phyloP scores from a whole-genome alignment of 495 filamentous ascomycete genomes.

The Penicillium maclennaniae region DNA sequence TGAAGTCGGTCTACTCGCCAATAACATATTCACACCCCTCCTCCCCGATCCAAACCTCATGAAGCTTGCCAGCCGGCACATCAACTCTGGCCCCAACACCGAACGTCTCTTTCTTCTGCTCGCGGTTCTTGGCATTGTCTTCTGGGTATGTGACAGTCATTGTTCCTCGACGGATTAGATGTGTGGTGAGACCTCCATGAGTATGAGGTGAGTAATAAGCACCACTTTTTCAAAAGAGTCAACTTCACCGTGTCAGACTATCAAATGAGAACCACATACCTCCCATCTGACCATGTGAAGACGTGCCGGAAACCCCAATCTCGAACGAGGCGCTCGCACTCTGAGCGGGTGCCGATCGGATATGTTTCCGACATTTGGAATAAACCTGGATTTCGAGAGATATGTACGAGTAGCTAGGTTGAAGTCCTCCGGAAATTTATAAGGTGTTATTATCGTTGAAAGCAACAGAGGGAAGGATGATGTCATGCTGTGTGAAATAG shows the following conservation, averaged over 20 bases:
- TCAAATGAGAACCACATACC: constrained; percentile 43
- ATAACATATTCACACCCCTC: constrained; percentile 84
- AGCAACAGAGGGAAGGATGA: constrained; percentile 1
- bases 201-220: constrained; percentile 73
- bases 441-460: background rate
- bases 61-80: constrained; percentile 64
- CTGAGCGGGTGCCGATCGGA: constrained; percentile 37
- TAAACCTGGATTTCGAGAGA: background rate
- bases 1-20: constrained; percentile 52
- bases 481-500: constrained; percentile 2
- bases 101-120: constrained; percentile 60
- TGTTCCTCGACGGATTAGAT: constrained; percentile 67
- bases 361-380: constrained; percentile 27
- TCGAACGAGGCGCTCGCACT: constrained; percentile 62
- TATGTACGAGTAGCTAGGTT: background rate
- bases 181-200: constrained; percentile 67
- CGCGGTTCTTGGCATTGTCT: constrained; percentile 47
- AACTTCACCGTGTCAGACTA: background rate
- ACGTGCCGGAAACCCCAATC: constrained; percentile 74
- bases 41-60: constrained; percentile 81
- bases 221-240: constrained; percentile 40
- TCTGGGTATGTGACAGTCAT: constrained; percentile 72
- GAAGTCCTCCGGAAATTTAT: background rate
- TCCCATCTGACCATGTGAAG: constrained; percentile 77
- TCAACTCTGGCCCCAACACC: constrained; percentile 67